Evolutionary conservation across 768 basidiomycete species (phyloP).

Genomic region (Boletales sp.): DNA sequence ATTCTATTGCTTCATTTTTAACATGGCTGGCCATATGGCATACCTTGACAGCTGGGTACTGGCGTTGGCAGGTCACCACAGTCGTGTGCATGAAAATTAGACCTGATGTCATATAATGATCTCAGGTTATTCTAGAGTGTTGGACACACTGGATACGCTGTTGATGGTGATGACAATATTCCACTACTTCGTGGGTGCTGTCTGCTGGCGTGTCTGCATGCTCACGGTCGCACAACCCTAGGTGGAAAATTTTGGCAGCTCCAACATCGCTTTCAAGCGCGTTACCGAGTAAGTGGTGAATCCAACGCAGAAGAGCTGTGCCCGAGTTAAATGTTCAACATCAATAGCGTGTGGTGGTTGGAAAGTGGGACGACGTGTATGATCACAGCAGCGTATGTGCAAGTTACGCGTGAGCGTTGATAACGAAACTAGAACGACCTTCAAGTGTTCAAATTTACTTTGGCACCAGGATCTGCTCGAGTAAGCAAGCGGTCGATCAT

Average conservation of each 20-base stretch:
- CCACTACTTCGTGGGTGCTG: slow-evolving; percentile 2
- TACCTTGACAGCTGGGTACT: background rate
- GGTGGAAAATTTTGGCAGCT: slow-evolving; percentile 4
- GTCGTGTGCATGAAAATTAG: background rate
- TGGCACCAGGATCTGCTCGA: slow-evolving; percentile 5
- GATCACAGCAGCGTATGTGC: slow-evolving; percentile 2
- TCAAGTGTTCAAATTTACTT: slow-evolving; percentile 8
- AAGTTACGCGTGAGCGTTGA: background rate
- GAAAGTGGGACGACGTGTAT: background rate
- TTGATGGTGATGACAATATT: background rate
- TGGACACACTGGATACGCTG: background rate
- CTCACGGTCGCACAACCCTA: background rate
- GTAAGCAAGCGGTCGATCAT: background rate
- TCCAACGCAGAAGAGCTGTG: background rate
- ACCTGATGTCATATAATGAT: background rate
- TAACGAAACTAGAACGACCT: background rate
- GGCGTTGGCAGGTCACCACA: background rate
- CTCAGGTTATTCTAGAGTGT: background rate
- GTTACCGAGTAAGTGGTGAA: background rate
- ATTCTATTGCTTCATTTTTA: background rate
- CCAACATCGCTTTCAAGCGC: background rate
- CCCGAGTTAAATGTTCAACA: background rate
- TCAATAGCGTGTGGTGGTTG: slow-evolving; percentile 1
- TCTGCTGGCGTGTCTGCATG: background rate
- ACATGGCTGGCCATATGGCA: background rate